Base-by-base conservation (phyloP, 495 filamentous ascomycete species). In the Aspergillus leporis region DNA sequence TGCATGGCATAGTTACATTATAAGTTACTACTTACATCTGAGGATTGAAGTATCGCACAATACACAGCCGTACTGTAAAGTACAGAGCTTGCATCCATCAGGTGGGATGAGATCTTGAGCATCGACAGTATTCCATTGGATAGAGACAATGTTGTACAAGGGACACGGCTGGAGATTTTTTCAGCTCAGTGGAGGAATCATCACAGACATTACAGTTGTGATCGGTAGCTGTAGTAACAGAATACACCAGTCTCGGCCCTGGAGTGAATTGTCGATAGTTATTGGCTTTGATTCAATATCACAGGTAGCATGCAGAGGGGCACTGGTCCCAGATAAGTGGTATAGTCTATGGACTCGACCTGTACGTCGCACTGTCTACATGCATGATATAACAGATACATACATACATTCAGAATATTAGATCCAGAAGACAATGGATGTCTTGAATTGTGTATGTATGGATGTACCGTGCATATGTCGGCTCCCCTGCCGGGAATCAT, bases 341-440 rank as follows among this genome's bases (percentile, higher is more conserved):
- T 5, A 47, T 47, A 19, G 43, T 47, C 23, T n/a, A 47, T 47
- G 43, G 43, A 47, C 18, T 47, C 43, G 43, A 47, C 43, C 43
- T 47, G 43, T 47, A 47, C 19, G 19, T 47, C 4, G 43, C 19
- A 47, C 19, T 47, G 19, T 23, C 18, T 47, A n/a, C 43, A 47
- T 47, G 43, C 19, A n/a, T 28, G 25, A 28, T 3, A 12, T 45
- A 45, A n/a, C 19, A 45, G 43, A 47, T 47, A 47, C 19, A 3
- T 47, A 19, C 43, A 47, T 45, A 18, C 52, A 43, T 55, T 45
- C 36, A 55, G 52, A 36, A 23, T 34, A 32, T 46, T 55, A 47
- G 43, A 3, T n/a, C 43, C 19, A 21, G 21, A 9, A 23, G 43
- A 47, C 43, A 47, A 47, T 47, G 43, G 23, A 40, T 55, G 12